Conservation (phyloP, 345 rosid species). For the Noccaea bulbosa region DNA sequence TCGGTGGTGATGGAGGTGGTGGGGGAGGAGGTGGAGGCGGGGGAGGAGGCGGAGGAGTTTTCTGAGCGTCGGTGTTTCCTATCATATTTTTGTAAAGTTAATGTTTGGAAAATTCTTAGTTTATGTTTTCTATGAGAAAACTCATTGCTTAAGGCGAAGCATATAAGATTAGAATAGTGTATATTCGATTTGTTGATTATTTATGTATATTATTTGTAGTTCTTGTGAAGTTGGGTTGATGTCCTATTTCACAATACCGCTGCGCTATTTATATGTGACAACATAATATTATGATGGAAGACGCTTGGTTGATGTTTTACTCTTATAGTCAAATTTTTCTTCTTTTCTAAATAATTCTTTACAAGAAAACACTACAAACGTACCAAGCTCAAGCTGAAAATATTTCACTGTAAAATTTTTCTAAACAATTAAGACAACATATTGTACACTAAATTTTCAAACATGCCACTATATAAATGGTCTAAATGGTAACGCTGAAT, state of each 20-base stretch:
- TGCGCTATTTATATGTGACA: not conserved
- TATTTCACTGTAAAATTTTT: not conserved
- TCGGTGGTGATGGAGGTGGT: constrained; percentile 20
- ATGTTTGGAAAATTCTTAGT: not conserved
- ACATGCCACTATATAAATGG: no score
- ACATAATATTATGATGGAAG: not conserved
- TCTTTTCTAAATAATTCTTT: no score
- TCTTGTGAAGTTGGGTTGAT: constrained; percentile 18
- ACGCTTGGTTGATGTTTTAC: not conserved
- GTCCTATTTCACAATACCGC: constrained; percentile 1
- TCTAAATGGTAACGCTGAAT: no score
- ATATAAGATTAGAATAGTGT: not conserved
- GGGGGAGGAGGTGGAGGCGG: not conserved
- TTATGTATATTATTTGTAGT: constrained; percentile 16
- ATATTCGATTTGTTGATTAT: constrained; percentile 5
- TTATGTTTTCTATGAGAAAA: not conserved
- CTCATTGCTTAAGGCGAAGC: not conserved
- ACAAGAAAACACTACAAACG: no score
- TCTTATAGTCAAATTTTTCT: no score
- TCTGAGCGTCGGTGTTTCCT: not conserved
- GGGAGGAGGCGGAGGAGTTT: not conserved
- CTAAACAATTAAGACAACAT: no score
- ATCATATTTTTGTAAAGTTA: not conserved
- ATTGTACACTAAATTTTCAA: no score
- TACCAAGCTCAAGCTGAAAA: no score